A percentile compares a stretch with the other conserved stretches of the same genome.
Conservation (phyloP, 2,329 filamentous ascomycete species). For the Diaporthe velutina region DNA sequence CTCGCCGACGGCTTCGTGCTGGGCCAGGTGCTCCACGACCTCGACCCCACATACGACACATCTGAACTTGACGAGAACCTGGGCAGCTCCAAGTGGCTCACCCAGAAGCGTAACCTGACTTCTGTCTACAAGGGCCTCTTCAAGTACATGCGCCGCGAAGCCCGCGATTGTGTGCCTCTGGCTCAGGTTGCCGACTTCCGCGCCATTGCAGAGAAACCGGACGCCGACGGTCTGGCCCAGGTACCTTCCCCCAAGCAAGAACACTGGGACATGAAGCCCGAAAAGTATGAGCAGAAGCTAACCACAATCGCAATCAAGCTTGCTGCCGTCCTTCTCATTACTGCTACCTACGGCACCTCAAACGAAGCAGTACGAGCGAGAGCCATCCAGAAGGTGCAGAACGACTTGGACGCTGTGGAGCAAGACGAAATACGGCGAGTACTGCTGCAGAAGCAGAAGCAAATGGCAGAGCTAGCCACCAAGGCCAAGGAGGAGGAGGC, state of each 20-base stretch:
- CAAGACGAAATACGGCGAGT: constrained; percentile 62
- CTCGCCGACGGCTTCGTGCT: constrained; percentile 67
- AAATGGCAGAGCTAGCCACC: constrained; percentile 51
- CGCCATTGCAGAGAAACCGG: constrained; percentile 68
- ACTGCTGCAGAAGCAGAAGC: constrained; percentile 59
- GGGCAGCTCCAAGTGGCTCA: constrained; percentile 58
- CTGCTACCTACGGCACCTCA: constrained; percentile 48
- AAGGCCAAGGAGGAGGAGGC: constrained; percentile 42
- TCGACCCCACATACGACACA: constrained; percentile 69
- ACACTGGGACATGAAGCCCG: not conserved
- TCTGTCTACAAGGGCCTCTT: constrained; percentile 88
- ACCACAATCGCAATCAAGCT: constrained; percentile 39
- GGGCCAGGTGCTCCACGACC: constrained; percentile 68
- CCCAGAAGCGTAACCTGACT: constrained; percentile 92
- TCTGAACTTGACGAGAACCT: constrained; percentile 63
- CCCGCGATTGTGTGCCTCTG: constrained; percentile 64
- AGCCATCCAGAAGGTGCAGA: constrained; percentile 49
- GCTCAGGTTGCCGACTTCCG: constrained; percentile 68
- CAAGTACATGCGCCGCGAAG: constrained; percentile 73
- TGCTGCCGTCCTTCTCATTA: constrained; percentile 47
- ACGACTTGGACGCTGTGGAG: constrained; percentile 50
- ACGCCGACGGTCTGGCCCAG: constrained; percentile 66
- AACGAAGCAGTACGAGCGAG: constrained; percentile 43
- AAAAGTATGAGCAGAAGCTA: not conserved
- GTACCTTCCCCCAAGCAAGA: constrained; percentile 47